Evolutionary conservation across 345 rosid genomes (phyloP).

Genomic region (Excoecaria agallocha): DNA sequence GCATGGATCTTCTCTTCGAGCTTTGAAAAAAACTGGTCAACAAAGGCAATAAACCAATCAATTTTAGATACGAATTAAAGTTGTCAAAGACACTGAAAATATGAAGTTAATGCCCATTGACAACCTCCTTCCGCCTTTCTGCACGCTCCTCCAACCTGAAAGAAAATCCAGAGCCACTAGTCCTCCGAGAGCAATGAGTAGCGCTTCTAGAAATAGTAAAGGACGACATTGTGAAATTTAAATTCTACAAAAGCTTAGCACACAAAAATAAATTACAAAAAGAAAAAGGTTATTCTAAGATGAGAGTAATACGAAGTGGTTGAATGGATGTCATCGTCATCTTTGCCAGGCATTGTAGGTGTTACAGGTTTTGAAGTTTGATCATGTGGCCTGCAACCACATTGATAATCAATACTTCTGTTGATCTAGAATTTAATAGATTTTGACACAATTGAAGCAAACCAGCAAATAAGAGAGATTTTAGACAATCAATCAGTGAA

Average conservation of each 20-base stretch:
- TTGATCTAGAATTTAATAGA: not conserved
- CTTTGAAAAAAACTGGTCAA: slow-evolving; percentile 31
- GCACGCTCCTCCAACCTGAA: slow-evolving; percentile 37
- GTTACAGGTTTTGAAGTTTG: slow-evolving; percentile 42
- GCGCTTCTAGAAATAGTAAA: slow-evolving; percentile 46
- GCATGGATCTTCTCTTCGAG: slow-evolving; percentile 36
- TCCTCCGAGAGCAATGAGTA: slow-evolving; percentile 51
- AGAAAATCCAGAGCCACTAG: slow-evolving; percentile 39
- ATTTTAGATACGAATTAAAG: slow-evolving; percentile 5
- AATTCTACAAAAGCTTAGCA: not conserved
- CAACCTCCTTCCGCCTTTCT: slow-evolving; percentile 37
- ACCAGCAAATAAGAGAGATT: not conserved
- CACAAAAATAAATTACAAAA: not conserved
- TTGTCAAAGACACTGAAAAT: slow-evolving; percentile 3
- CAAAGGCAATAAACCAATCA: not conserved
- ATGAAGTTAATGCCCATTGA: slow-evolving; percentile 2
- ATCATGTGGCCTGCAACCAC: slow-evolving; percentile 51
- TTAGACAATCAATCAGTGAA: not conserved
- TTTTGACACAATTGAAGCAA: not conserved
- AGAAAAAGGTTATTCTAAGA: slow-evolving; percentile 9
- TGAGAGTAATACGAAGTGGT: slow-evolving; percentile 64
- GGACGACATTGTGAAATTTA: not conserved
- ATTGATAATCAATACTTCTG: not conserved
- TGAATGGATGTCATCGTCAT: slow-evolving; percentile 79
- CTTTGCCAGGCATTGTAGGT: slow-evolving; percentile 45